These are phyloP conservation scores for Microsporum audouinii DNA, from an alignment of 2,329 filamentous ascomycete species.

Conservation along the genomic window DNA sequence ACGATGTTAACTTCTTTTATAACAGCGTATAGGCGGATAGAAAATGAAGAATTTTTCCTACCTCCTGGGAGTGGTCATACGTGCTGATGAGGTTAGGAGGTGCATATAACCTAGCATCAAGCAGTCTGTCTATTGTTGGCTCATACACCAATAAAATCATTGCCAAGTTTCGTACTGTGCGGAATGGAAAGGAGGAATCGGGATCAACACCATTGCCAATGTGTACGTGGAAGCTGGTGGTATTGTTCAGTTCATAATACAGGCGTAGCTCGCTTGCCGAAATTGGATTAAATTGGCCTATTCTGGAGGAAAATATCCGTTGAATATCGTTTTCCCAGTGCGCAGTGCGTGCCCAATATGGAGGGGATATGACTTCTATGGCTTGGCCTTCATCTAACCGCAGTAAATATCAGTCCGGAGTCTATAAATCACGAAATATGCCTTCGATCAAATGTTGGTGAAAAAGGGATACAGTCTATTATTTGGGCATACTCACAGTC, in stretches of 20 bases:
- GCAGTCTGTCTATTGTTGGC: constrained; percentile 11
- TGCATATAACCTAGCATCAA: constrained; percentile 4
- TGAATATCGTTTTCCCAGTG: constrained; percentile 13
- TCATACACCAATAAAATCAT: constrained; percentile 16
- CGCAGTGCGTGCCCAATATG: constrained; percentile 5
- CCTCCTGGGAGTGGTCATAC: neutral
- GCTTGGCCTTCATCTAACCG: constrained; percentile 12
- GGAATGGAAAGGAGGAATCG: constrained; percentile 10
- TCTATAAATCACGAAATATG: neutral
- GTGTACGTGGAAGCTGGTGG: constrained; percentile 13
- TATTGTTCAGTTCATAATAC: constrained; percentile 11
- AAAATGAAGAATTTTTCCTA: neutral
- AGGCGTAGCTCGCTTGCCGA: constrained; percentile 7
- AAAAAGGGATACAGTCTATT: neutral
- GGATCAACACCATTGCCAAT: constrained; percentile 11
- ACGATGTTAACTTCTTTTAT: neutral
- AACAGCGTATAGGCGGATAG: neutral
- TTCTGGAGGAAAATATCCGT: constrained; percentile 10
- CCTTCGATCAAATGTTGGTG: neutral
- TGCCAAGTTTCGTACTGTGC: constrained; percentile 14
- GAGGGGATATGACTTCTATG: constrained; percentile 14
- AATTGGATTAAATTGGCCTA: constrained; percentile 10
- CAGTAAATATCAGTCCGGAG: neutral
- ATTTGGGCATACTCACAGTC: constrained; percentile 9
- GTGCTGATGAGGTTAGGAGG: neutral